Percentiles rank a stretch among this genome's conserved stretches.
Evolutionary conservation across 1,284 basidiomycete species (phyloP).

Genomic region (Mycena sp.): DNA sequence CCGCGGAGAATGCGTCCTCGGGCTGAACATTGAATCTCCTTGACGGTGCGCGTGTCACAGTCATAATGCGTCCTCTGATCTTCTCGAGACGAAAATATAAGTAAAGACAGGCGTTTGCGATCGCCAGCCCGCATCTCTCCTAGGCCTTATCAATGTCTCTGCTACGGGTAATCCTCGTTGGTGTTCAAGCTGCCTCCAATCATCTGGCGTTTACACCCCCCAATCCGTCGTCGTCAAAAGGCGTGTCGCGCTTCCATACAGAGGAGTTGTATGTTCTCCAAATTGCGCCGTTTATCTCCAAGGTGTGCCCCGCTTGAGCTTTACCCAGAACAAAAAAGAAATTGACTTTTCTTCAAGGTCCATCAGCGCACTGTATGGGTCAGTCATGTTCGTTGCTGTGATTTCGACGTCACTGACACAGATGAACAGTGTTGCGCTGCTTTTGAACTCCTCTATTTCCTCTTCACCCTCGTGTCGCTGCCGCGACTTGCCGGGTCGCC

Average conservation of each 20-base stretch:
- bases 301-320: constrained; percentile 44
- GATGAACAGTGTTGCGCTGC: constrained; percentile 54
- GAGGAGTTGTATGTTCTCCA: constrained; percentile 60
- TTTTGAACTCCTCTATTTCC: constrained; percentile 59
- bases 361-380: constrained; percentile 17
- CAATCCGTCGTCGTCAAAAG: constrained; percentile 61
- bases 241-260: constrained; percentile 58
- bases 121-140: neutral
- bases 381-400: neutral
- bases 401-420: neutral
- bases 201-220: constrained; percentile 66
- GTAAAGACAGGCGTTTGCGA: neutral
- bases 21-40: neutral
- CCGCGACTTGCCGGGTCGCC: constrained; percentile 37
- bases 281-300: constrained; percentile 67
- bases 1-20: constrained; percentile 7
- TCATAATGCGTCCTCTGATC: constrained; percentile 11
- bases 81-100: constrained; percentile 16
- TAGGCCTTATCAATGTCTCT: neutral
- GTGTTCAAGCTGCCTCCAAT: constrained; percentile 60
- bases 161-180: constrained; percentile 44
- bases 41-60: neutral
- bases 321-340: neutral
- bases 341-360: neutral
- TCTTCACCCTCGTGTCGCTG: constrained; percentile 44